Evolutionary conservation across 306 rosid species (phyloP), one percentile per base, ranked within the genome.

Genomic region (Delonix regia): DNA sequence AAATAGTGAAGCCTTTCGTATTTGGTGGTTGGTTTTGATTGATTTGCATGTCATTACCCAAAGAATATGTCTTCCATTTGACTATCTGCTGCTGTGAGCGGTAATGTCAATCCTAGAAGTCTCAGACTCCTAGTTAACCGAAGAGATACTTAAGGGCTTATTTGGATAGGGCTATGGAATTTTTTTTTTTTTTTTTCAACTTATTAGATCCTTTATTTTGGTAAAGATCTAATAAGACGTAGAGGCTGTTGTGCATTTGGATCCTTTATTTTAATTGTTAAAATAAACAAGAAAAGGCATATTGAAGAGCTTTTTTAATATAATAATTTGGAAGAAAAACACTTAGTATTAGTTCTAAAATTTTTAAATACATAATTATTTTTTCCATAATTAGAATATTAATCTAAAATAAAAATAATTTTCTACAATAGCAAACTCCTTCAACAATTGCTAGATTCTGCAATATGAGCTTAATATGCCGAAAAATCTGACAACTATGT

Each of bases 11-110:
- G 22, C 62, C 45, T 73, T 73, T 42, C 69, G 41, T 34, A 16
- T 28, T 42, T 47, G 72, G 53, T 79, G 52, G 24, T 60, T 33
- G 47, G 68, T 78, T 69, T 78, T 64, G 44, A 63, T 72, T 62
- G 64, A 63, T 41, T 59, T 27, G 27, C 11, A 34, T 69, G 65
- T 39, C 22, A 44, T 41, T 74, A 57, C 39, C 39, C 42, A 7
- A 74, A 44, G 25, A 34, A 4, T 41, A 3, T 60, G 71, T 36
- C 25, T 48, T 53, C 39, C 74, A 39, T 39, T 19, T 70, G 33
- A 34, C 25, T 11, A 49, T 53, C 52, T 27, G 18, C 53, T 73
- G 52, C 33, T 65, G 42, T 68, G 9, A 55, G 75, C 28, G 34
- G 41, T 64, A 41, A 52, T 51, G 60, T 73, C 68, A 55, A 27